These are phyloP conservation scores for Tympanopsis confertula DNA, from an alignment of 2,329 filamentous ascomycete species.

Conservation along the genomic window DNA sequence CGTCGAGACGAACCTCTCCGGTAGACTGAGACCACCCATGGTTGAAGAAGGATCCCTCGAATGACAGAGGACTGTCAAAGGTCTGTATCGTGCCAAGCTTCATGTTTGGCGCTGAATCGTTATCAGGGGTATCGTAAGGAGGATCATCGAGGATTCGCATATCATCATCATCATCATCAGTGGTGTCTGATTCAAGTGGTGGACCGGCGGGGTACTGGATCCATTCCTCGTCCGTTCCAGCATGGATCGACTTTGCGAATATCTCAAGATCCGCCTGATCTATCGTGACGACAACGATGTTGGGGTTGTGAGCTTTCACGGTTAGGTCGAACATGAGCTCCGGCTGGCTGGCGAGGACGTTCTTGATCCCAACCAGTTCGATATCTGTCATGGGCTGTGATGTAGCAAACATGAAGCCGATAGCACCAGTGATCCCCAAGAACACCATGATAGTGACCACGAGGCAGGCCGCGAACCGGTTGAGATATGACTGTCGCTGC, in stretches of 20 bases:
- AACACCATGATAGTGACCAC: slow-evolving; percentile 73
- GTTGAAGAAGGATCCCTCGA: slow-evolving; percentile 81
- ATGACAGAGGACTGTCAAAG: slow-evolving; percentile 79
- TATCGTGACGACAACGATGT: slow-evolving; percentile 78
- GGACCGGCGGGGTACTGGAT: slow-evolving; percentile 31
- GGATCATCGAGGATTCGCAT: slow-evolving; percentile 19
- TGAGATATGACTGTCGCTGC: slow-evolving; percentile 49
- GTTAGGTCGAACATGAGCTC: slow-evolving; percentile 89
- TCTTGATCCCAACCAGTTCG: slow-evolving; percentile 67
- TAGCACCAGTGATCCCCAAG: slow-evolving; percentile 71
- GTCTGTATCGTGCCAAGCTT: slow-evolving; percentile 77
- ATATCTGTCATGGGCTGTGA: slow-evolving; percentile 78
- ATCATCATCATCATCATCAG: slow-evolving; percentile 3
- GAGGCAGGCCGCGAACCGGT: slow-evolving; percentile 74
- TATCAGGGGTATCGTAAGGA: slow-evolving; percentile 46
- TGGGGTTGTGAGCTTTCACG: slow-evolving; percentile 82
- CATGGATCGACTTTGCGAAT: slow-evolving; percentile 86
- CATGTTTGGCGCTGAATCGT: slow-evolving; percentile 68
- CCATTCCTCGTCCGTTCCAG: slow-evolving; percentile 58
- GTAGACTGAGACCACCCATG: slow-evolving; percentile 60
- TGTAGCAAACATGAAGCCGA: slow-evolving; percentile 82
- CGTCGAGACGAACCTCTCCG: slow-evolving; percentile 70
- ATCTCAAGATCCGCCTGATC: slow-evolving; percentile 81
- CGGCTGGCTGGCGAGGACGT: slow-evolving; percentile 85
- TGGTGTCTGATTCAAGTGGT: slow-evolving; percentile 9